phyloP scores from a whole-genome alignment of 202 grass and related monocot species.

The Zizania palustris region DNA sequence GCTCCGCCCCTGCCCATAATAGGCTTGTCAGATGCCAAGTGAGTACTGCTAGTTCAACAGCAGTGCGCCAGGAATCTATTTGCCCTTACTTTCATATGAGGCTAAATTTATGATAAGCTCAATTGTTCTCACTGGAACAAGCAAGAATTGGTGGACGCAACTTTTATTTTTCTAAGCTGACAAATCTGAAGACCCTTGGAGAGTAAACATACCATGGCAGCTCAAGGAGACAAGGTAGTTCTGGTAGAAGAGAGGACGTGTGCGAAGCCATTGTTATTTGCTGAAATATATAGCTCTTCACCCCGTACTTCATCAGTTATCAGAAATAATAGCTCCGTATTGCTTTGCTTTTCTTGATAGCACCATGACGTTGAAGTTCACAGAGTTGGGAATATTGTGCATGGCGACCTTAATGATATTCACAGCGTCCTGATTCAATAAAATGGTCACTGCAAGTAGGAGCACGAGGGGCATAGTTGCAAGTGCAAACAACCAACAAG shows the following conservation, averaged over 20 bases:
- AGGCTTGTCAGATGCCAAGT: too few relatives aligned
- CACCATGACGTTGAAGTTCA: slow-evolving; percentile 63
- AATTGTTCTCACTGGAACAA: too few relatives aligned
- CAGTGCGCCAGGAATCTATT: too few relatives aligned
- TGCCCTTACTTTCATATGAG: too few relatives aligned
- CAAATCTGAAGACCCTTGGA: not conserved
- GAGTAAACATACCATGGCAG: not conserved
- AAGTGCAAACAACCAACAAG: not conserved
- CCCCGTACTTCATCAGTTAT: not conserved
- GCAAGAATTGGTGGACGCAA: not conserved
- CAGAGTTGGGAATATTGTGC: slow-evolving; percentile 45
- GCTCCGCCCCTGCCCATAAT: too few relatives aligned
- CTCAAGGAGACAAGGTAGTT: not conserved
- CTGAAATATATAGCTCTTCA: slow-evolving; percentile 2
- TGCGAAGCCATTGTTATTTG: not conserved
- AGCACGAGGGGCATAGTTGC: not conserved
- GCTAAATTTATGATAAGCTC: too few relatives aligned
- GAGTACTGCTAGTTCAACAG: too few relatives aligned
- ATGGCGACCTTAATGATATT: slow-evolving; percentile 55
- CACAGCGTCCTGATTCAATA: slow-evolving; percentile 52
- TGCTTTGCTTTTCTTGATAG: slow-evolving; percentile 44
- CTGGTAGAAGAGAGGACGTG: not conserved
- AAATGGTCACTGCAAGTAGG: not conserved
- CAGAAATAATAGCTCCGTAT: not conserved
- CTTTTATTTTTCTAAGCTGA: not conserved